A percentile compares a stretch with the other conserved stretches of the same genome.
Evolutionary conservation across 805 yeast species (phyloP).

Genomic region (Candida vaughaniae): DNA sequence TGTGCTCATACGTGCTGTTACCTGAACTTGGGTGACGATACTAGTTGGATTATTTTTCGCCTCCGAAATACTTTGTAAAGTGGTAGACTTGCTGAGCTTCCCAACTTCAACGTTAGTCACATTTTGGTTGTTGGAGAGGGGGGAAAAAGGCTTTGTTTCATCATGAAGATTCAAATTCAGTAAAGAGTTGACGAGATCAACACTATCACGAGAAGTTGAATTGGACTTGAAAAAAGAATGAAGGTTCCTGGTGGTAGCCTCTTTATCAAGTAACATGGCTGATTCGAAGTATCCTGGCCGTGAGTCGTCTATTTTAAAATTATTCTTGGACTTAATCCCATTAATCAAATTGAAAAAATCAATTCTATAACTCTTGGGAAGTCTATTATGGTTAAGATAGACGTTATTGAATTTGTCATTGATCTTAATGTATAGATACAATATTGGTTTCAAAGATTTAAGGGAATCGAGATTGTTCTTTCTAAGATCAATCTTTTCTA

Average conservation of each 20-base stretch:
- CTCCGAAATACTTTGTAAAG: constrained; percentile 20
- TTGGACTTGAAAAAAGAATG: constrained; percentile 28
- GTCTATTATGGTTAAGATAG: constrained; percentile 41
- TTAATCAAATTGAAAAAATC: constrained; percentile 57
- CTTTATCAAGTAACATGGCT: constrained; percentile 51
- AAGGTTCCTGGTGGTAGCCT: constrained; percentile 43
- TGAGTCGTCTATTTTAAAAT: constrained; percentile 56
- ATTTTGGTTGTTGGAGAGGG: constrained; percentile 16
- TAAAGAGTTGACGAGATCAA: constrained; percentile 8
- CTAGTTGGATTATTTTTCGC: constrained; percentile 28
- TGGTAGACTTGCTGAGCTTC: constrained; percentile 30
- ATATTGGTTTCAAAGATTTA: constrained; percentile 31
- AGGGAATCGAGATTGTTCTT: constrained; percentile 43
- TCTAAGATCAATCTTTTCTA: constrained; percentile 55
- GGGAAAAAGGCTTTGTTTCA: constrained; percentile 10
- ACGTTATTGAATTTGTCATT: constrained; percentile 37
- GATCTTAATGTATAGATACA: constrained; percentile 29
- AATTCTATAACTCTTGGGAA: constrained; percentile 48
- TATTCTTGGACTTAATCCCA: constrained; percentile 49
- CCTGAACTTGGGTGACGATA: constrained; percentile 42
- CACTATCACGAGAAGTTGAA: constrained; percentile 3
- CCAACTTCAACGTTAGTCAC: constrained; percentile 9
- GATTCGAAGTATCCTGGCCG: constrained; percentile 62
- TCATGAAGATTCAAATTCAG: constrained; percentile 12
- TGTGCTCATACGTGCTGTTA: constrained; percentile 40